These are phyloP conservation scores for Psilocybe cubensis DNA, from an alignment of 768 basidiomycete species.

Conservation along the genomic window DNA sequence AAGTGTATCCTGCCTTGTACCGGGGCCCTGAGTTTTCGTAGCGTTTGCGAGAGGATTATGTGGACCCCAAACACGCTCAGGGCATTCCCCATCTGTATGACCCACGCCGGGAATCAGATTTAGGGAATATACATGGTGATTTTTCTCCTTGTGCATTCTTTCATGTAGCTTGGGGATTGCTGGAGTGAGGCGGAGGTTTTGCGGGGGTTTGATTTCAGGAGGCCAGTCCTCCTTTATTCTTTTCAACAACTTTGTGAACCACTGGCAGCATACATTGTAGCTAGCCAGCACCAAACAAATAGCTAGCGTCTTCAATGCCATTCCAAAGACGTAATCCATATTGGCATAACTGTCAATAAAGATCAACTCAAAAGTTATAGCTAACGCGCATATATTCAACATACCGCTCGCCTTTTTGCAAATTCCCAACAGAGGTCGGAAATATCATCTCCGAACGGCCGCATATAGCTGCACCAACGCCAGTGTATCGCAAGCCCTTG, in stretches of 20 bases:
- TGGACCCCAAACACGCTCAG: conserved; percentile 24
- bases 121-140: conserved; percentile 30
- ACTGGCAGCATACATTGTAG: too few species aligned
- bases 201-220: neutral
- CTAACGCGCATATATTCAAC: conserved; percentile 32
- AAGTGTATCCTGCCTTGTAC: conserved; percentile 12
- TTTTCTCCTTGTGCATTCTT: conserved; percentile 25
- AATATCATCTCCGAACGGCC: conserved; percentile 5
- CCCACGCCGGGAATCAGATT: conserved; percentile 29
- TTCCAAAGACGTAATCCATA: too few species aligned
- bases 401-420: conserved; percentile 34
- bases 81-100: conserved; percentile 31
- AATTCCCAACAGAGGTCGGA: conserved; percentile 23
- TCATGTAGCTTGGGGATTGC: conserved; percentile 37
- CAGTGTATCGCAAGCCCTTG: conserved; percentile 9
- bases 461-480: conserved; percentile 2
- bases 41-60: conserved; percentile 11
- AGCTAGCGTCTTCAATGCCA: too few species aligned
- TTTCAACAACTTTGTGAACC: too few species aligned
- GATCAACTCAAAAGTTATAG: conserved; percentile 26
- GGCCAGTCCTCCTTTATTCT: conserved; percentile 16
- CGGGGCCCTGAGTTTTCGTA: conserved; percentile 14
- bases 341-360: too few species aligned
- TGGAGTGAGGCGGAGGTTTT: conserved; percentile 7
- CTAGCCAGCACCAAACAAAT: too few species aligned